Percentiles rank a stretch among this genome's conserved stretches.
phyloP scores from a whole-genome alignment of 306 rosid genomes.

The Macrotyloma uniflorum region DNA sequence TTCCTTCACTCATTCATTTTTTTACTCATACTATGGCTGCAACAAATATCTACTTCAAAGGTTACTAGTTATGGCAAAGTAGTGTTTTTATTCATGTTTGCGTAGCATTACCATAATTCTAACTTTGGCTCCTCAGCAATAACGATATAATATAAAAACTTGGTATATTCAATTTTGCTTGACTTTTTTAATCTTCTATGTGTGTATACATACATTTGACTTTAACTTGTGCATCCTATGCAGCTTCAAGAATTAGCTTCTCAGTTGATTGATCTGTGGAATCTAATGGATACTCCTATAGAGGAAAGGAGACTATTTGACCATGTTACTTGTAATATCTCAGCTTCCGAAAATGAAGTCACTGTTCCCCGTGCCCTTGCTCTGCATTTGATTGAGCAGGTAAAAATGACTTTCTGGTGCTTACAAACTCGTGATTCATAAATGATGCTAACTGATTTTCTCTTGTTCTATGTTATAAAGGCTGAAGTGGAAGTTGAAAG shows the following conservation, averaged over 20 bases:
- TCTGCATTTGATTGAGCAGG: slow-evolving; percentile 82
- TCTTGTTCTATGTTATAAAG: slow-evolving; percentile 46
- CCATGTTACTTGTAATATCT: slow-evolving; percentile 87
- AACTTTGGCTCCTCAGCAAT: slow-evolving; percentile 3
- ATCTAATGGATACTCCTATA: slow-evolving; percentile 89
- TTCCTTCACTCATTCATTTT: slow-evolving; percentile 4
- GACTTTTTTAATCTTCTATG: neutral
- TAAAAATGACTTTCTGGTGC: slow-evolving; percentile 31
- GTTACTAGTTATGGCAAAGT: slow-evolving; percentile 3
- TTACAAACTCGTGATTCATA: slow-evolving; percentile 2
- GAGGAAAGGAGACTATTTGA: slow-evolving; percentile 85
- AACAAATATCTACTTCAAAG: neutral
- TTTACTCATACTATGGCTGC: neutral
- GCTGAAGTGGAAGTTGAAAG: slow-evolving; percentile 98
- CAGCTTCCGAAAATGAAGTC: slow-evolving; percentile 87
- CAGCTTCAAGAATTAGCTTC: slow-evolving; percentile 95
- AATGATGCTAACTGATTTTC: slow-evolving; percentile 23
- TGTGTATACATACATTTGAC: neutral
- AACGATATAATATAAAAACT: slow-evolving; percentile 4
- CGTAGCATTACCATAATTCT: neutral
- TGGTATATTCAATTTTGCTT: neutral
- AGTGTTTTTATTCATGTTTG: neutral
- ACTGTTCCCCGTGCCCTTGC: slow-evolving; percentile 92
- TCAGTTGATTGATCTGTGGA: slow-evolving; percentile 88
- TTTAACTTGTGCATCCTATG: slow-evolving; percentile 29